Evolutionary conservation across 2,329 filamentous ascomycete species (phyloP).

Genomic region (Pseudofabraea citricarpa): DNA sequence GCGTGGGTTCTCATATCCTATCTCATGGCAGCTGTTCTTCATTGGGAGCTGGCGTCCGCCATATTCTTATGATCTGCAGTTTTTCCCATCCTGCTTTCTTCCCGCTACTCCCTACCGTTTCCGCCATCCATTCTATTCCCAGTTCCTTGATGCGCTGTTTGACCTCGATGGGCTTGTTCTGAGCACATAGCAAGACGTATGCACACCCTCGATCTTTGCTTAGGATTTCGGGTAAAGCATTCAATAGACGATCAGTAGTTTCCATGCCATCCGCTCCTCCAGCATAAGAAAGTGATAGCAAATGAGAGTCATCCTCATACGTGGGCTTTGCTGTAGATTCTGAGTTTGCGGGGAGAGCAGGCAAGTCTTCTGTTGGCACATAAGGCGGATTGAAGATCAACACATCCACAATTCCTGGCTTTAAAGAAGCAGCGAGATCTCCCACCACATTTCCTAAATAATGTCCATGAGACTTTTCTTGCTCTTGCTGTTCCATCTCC

Average conservation of each 20-base stretch:
- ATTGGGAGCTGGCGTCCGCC: conserved; percentile 39
- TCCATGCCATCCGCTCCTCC: conserved; percentile 92
- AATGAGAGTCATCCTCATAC: conserved; percentile 77
- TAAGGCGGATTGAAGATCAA: conserved; percentile 97
- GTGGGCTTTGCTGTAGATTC: conserved; percentile 24
- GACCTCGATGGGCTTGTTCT: conserved; percentile 78
- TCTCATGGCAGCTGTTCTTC: too few relatives aligned
- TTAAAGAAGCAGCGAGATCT: conserved; percentile 64
- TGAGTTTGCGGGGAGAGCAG: conserved; percentile 39
- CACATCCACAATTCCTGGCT: conserved; percentile 63
- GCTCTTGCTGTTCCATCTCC: conserved; percentile 29
- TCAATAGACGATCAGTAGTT: conserved; percentile 75
- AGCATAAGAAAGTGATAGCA: conserved; percentile 82
- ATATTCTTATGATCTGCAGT: conserved; percentile 82
- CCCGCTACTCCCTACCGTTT: conserved; percentile 77
- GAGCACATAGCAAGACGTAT: conserved; percentile 84
- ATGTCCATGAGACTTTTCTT: conserved; percentile 32
- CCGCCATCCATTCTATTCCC: conserved; percentile 62
- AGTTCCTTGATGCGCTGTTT: conserved; percentile 56
- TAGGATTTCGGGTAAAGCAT: conserved; percentile 61
- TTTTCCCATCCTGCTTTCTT: conserved; percentile 93
- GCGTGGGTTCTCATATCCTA: too few relatives aligned
- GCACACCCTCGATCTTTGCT: conserved; percentile 65
- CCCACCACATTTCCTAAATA: conserved; percentile 65
- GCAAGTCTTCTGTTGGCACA: conserved; percentile 77